phyloP scores from a whole-genome alignment of 2,329 filamentous ascomycete species.

The Neocatenulostroma microsporum region DNA sequence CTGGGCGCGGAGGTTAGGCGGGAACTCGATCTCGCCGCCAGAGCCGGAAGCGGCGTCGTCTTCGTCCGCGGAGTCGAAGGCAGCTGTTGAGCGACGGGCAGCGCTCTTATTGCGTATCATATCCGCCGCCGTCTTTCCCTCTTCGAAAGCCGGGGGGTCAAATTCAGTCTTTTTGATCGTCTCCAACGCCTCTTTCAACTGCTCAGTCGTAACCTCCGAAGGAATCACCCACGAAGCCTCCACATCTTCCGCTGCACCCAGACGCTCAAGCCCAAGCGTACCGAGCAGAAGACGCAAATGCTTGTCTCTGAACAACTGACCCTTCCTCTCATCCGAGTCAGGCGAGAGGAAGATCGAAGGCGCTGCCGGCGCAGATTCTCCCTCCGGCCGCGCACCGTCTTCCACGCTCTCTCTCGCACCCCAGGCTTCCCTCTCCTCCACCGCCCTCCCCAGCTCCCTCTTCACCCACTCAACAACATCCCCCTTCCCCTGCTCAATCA shows the following conservation, averaged over 20 bases:
- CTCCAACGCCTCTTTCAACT: conserved; percentile 61
- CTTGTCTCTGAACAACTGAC: conserved; percentile 80
- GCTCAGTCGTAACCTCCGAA: conserved; percentile 52
- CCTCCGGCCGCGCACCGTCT: conserved; percentile 16
- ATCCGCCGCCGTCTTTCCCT: conserved; percentile 65
- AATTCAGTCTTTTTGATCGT: conserved; percentile 72
- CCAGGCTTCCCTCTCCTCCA: conserved; percentile 60
- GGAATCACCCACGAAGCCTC: conserved; percentile 76
- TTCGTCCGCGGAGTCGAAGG: conserved; percentile 46
- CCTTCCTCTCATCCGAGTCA: conserved; percentile 57
- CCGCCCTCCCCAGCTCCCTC: conserved; percentile 58
- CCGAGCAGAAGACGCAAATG: conserved; percentile 79
- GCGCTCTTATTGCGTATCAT: conserved; percentile 66
- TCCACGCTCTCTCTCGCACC: conserved; percentile 30
- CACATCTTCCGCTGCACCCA: conserved; percentile 60
- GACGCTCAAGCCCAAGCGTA: conserved; percentile 60
- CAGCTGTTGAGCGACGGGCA: conserved; percentile 46
- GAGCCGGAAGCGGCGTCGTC: conserved; percentile 29
- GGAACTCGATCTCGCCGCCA: conserved; percentile 22
- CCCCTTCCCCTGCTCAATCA: conserved; percentile 71
- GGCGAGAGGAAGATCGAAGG: conserved; percentile 53
- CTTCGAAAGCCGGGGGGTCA: conserved; percentile 67
- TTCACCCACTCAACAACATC: conserved; percentile 79
- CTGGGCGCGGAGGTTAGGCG: conserved; percentile 24
- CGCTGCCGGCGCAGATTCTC: conserved; percentile 27